Conservation (phyloP, 1,284 basidiomycete genomes). For the Papiliotrema flavescens region DNA sequence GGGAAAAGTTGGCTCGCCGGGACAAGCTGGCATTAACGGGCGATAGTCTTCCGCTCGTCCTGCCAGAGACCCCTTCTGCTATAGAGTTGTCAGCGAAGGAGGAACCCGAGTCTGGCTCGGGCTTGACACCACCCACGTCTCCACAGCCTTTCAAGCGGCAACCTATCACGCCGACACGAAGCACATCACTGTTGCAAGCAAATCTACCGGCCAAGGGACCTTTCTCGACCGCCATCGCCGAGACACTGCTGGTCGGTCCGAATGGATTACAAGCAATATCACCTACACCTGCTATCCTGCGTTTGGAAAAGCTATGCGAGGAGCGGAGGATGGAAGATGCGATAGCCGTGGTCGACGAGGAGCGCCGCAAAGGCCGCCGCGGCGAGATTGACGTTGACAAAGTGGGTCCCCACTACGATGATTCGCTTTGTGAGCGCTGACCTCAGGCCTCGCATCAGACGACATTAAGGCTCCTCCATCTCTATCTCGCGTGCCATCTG, state of each 20-base stretch:
- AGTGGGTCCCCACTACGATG: conserved; percentile 11
- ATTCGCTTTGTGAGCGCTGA: conserved; percentile 8
- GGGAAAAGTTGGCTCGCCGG: conserved; percentile 24
- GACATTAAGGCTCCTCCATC: conserved; percentile 46
- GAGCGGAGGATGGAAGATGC: conserved; percentile 47
- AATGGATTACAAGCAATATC: conserved; percentile 45
- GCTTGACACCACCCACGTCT: conserved; percentile 40
- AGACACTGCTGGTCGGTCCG: conserved; percentile 46
- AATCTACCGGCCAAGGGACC: conserved; percentile 12
- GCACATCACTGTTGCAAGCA: conserved; percentile 19
- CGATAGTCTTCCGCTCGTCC: background rate
- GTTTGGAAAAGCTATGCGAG: conserved; percentile 42
- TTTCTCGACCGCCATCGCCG: conserved; percentile 39
- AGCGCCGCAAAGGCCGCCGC: conserved; percentile 36
- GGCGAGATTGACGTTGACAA: conserved; percentile 44
- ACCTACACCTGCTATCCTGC: conserved; percentile 42
- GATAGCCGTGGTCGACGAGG: conserved; percentile 43
- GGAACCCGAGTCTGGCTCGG: conserved; percentile 41
- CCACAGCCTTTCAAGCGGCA: conserved; percentile 26
- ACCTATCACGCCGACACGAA: conserved; percentile 15
- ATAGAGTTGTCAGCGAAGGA: conserved; percentile 16
- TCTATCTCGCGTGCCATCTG: conserved; percentile 46
- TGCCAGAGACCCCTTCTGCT: conserved; percentile 5
- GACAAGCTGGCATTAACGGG: background rate
- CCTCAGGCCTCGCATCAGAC: conserved; percentile 35